Evolutionary conservation across 805 yeast genomes (phyloP), one percentile per base, ranked within the genome.

Genomic region (Zygoascus bituminiphila): DNA sequence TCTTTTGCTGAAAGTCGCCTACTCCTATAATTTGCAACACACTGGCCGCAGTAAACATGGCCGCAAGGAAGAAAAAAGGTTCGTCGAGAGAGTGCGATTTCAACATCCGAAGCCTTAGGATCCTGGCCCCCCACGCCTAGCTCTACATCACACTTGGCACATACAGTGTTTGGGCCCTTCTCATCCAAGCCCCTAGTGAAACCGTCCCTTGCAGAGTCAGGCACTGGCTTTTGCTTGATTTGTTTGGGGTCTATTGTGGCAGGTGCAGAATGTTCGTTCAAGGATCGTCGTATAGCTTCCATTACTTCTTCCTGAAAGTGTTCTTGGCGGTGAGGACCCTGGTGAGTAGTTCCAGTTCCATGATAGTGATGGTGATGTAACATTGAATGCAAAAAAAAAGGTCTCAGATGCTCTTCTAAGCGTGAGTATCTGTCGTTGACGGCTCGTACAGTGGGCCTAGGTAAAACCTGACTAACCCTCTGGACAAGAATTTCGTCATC

Each of bases 31-130:
- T 79, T 75, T 54, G 77, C 77, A 20, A 83, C 84, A 65, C 96
- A 88, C 38, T 91, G 65, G 1, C 96, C 96, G 64, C 96, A 88
- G 62, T 78, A 88, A 0, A 81, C 75, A 67, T 88, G 96, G 0
- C 96, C 96, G 69, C 96, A 88, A 36, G 67, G 64, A 0, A 85
- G 75, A 17, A 74, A 72, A 58, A 81, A 88, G 1, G 83, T 75
- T 51, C 88, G 73, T 57, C 72, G 78, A 0, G 89, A 82, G 29
- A 84, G 66, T 48, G 42, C 38, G 14, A 22, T 20, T 12, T 46
- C 38, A 9, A 15, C 36, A n/a, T 19, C 41, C 29, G 33, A 22
- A 23, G 35, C 40, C 20, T 38, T 44, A 19, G 21, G 19, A 12
- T 36, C 43, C 17, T 43, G 43, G n/a, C 84, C 76, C 0, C 95